Base-by-base conservation (phyloP, 2,329 filamentous ascomycete genomes). In the Albophoma yamanashiensis region DNA sequence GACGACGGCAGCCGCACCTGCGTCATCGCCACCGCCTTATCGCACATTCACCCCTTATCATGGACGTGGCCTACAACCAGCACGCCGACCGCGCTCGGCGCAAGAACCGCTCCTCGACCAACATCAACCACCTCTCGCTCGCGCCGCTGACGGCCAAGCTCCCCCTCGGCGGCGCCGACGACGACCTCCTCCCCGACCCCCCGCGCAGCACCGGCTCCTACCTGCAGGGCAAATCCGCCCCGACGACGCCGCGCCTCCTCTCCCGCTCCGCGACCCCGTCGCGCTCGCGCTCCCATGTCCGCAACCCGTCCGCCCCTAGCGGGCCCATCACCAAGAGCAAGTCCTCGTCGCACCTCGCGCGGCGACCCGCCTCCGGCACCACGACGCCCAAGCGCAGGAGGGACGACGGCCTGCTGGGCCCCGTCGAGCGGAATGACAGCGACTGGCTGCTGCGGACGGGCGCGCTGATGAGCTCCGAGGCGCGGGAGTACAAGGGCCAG, bases 401-500 rank as follows among this genome's bases (percentile, higher is more conserved):
- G 55, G 72, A 73, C 45, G 69, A 70, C 59, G 68, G 62, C 58
- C 63, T 40, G 17, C n/a, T 70, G 22, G 66, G 63, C 27, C 70
- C 63, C 62, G 67, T 68, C 40, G 75, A 80, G 62, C 72, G 72
- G 43, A 75, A 75, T 60, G 80, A 86, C 65, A 82, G 81, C 60
- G 85, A 88, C 71, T 89, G 86, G 86, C 74, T 89, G 55, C 75
- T 87, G 31, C 79, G 85, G 38, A 81, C 85, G 0, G 86, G 85
- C 55, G 84, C 84, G 8, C 69, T 86, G 55, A 81, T 89, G 65
- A 82, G 82, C 60, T 80, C 79, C 58, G 83, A 86, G 68, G 78
- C 85, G 22, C 77, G 86, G 60, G 86, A 89, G 68, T 85, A 77
- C 67, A 89, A 89, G 71, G 87, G 87, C 17, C 86, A 89, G 71